Base-by-base conservation (phyloP, 2,329 filamentous ascomycete genomes). In the Fusarium aywerte region DNA sequence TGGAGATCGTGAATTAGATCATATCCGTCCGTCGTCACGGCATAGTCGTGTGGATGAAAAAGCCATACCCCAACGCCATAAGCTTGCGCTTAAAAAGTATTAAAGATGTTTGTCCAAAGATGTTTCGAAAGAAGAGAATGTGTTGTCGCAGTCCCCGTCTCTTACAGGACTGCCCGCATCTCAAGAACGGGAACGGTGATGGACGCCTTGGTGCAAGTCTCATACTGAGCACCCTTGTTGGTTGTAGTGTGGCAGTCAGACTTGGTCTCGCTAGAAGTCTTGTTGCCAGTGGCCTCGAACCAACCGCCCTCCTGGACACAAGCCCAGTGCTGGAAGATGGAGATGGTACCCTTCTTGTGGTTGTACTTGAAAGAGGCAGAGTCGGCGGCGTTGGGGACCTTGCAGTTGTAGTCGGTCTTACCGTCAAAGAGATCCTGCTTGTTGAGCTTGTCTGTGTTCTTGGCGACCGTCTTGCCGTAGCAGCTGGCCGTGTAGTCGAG, bases 401-500 rank as follows among this genome's bases (percentile, higher is more conserved):
- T 72, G 77, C 84, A 87, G 18, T 74, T 69, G 77, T 84, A 85
- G 38, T 71, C 57, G 40, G 79, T 44, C 43, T 71, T 80, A 62
- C 83, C 84, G 72, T 83, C 82, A 76, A 85, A 86, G 73, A 83
- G 85, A 64, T 82, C 80, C 27, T 83, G 23, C 23, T 43, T 43
- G 40, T 43, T 43, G 16, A 43, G 40, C 40, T 43, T 43, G 40
- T 43, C 40, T 27, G 40, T 23, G 40, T 49, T 80, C 29, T 62
- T 69, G 18, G 82, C 76, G 73, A 79, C 76, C 59, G 69, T 75
- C 33, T 68, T 44, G 50, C 76, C 82, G 23, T 56, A 68, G 79
- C 84, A 86, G 49, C 58, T 66, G 56, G 77, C 75, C 27, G 71
- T 67, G 67, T 80, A 78, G 48, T 76, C 69, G 40, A 83, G 71